Evolutionary conservation across 2,329 filamentous ascomycete genomes (phyloP), one percentile per base, ranked within the genome.

Genomic region (Thelonectria rubi): DNA sequence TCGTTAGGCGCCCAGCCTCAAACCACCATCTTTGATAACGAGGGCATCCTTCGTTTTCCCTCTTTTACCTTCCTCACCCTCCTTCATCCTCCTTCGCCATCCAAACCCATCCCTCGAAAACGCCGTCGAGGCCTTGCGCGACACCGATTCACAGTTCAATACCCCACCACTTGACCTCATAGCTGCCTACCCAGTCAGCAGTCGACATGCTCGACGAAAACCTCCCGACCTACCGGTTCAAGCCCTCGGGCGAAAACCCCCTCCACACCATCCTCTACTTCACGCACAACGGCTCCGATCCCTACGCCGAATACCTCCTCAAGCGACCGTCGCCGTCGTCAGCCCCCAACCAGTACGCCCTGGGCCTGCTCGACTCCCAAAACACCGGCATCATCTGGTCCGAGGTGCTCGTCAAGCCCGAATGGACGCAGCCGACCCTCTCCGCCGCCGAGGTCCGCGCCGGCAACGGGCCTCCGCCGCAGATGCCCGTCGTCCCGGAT

Each of bases 121-220:
- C n/a, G 20, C 37, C n/a, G 37, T 43, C 37, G 10, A 24, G 7
- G 20, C 24, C 17, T 3, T 3, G 2, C 21, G 15, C 43, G 43
- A 46, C 43, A 20, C 17, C 40, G n/a, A 20, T 18, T 46, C 43
- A 37, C 26, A 24, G 50, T 20, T 26, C 14, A 15, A 43, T 46
- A 42, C 20, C 32, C 34, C 39, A 50, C 21, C 32, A 48, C 49
- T 20, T n/a, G 32, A 37, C 52, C 39, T 34, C 26, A 54, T 32
- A n/a, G 34, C 32, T 14, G n/a, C 53, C 21, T 14, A 39, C 14
- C 21, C 15, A 39, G 18, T 48, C 49, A 59, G 32, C 55, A 30
- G 20, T 46, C 59, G 37, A 52, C 60, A 97, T 97, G 93, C 86
- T 97, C 72, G 93, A 97, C 88, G 92, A 96, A 76, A 97, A 94